These are phyloP conservation scores for Fraxinus greggii DNA, from an alignment of 305 asterid species.

Conservation along the genomic window DNA sequence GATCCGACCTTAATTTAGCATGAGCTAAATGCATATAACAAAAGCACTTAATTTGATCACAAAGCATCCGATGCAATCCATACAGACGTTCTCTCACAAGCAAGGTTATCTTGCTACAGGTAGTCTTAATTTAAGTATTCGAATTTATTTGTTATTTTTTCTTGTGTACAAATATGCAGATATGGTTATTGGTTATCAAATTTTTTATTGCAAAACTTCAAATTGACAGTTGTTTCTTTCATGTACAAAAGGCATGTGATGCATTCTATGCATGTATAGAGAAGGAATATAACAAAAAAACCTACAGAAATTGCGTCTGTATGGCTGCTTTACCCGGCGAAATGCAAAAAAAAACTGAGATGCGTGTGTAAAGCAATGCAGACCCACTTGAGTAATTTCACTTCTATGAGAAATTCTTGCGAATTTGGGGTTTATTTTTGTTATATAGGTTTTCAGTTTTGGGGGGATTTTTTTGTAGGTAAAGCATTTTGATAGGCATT, in stretches of 20 bases:
- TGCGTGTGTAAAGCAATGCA: conserved; percentile 61
- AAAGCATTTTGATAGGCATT: conserved; percentile 92
- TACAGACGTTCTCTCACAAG: conserved; percentile 63
- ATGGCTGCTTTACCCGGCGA: conserved; percentile 78
- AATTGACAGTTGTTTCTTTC: background rate
- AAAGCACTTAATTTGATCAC: too few relatives aligned
- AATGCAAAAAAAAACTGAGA: conserved; percentile 75
- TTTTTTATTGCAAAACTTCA: background rate
- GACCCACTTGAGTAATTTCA: conserved; percentile 77
- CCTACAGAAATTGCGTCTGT: conserved; percentile 78
- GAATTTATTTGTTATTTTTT: too few relatives aligned
- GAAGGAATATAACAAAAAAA: conserved; percentile 67
- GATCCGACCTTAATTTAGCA: too few relatives aligned
- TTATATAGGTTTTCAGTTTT: background rate
- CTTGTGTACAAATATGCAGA: background rate
- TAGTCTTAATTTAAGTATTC: background rate
- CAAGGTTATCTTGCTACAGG: conserved; percentile 72
- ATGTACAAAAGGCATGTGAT: conserved; percentile 65
- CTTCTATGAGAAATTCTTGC: background rate
- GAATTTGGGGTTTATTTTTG: background rate
- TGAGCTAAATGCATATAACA: too few relatives aligned
- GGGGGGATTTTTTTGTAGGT: conserved; percentile 40
- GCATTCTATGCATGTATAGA: conserved; percentile 76
- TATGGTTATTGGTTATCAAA: background rate
- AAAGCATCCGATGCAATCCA: conserved; percentile 46